Evolutionary conservation across 169 alveolate species (phyloP), one percentile per base, ranked within the genome.

Genomic region (Plasmodium vivax): DNA sequence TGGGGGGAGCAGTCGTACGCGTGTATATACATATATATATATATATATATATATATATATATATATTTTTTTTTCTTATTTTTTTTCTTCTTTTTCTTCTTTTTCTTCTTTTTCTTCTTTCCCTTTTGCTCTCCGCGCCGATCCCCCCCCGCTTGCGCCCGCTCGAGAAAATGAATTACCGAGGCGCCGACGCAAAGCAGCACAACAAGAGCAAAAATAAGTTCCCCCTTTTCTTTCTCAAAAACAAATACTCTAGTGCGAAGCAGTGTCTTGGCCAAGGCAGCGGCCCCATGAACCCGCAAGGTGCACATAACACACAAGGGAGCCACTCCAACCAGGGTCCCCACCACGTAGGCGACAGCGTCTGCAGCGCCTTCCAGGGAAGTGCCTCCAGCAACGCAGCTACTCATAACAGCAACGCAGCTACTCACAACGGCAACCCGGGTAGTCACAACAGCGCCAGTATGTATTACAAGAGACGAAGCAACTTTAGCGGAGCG

Each of bases 131-230:
- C n/a, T n/a, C n/a, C n/a, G n/a, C n/a, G n/a, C n/a, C n/a, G n/a
- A n/a, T n/a, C n/a, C n/a, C n/a, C n/a, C n/a, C n/a, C n/a, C n/a
- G n/a, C n/a, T n/a, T n/a, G n/a, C n/a, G n/a, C n/a, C n/a, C n/a
- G n/a, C n/a, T n/a, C n/a, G n/a, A 23, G 23, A 77, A 79, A 79
- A 90, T 90, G 94, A 80, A 74, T 27, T 62, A n/a, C 32, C 79
- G 58, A 56, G 10, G 45, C 36, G 43, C 84, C 3, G 94, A 90
- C 23, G 27, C 74, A 30, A 90, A 90, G 27, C 94, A 56, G 9
- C 73, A 80, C 3, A 80, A 80, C n/a, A 90, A 80, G 19, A 80
- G 16, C 27, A 90, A 90, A n/a, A 73, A 72, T 81, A 90, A 90
- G 51, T 80, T 58, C 23, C 77, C 81, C 79, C 14, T 71, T 5